Evolutionary conservation across 2,329 filamentous ascomycete genomes (phyloP).

Genomic region (Hymenoscyphus infarciens): DNA sequence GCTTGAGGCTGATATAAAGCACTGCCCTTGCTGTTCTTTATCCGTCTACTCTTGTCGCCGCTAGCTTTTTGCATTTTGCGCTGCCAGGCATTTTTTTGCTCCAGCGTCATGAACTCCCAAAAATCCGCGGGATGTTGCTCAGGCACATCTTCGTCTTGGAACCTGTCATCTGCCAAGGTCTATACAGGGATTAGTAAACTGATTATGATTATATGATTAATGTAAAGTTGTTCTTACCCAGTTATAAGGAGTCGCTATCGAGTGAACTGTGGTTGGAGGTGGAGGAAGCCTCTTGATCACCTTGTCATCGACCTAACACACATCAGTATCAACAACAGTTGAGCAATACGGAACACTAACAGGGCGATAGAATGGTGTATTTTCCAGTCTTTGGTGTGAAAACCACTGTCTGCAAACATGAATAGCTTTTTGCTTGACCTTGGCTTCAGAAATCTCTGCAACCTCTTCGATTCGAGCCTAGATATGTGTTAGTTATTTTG

Average conservation of each 20-base stretch:
- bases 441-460: slow-evolving; percentile 19
- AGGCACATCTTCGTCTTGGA: slow-evolving; percentile 9
- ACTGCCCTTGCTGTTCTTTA: slow-evolving; percentile 16
- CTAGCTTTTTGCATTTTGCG: slow-evolving; percentile 12
- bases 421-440: slow-evolving; percentile 24
- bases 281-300: slow-evolving; percentile 14
- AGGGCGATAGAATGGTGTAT: slow-evolving; percentile 25
- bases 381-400: slow-evolving; percentile 16
- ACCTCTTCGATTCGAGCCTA: slow-evolving; percentile 23
- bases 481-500: slow-evolving; percentile 13
- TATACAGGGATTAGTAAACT: neutral
- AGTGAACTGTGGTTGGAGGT: slow-evolving; percentile 15
- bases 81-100: slow-evolving; percentile 14
- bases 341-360: slow-evolving; percentile 21
- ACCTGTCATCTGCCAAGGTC: slow-evolving; percentile 12
- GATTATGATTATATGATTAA: neutral
- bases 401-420: slow-evolving; percentile 21
- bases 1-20: slow-evolving; percentile 18
- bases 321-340: slow-evolving; percentile 12
- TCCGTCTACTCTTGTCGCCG: slow-evolving; percentile 15
- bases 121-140: slow-evolving; percentile 29
- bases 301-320: slow-evolving; percentile 23
- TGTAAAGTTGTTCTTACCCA: slow-evolving; percentile 11
- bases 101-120: slow-evolving; percentile 18
- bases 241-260: slow-evolving; percentile 18